Evolutionary conservation across 805 yeast genomes (phyloP), one percentile per base, ranked within the genome.

Genomic region (Candida pseudoglaebosa): DNA sequence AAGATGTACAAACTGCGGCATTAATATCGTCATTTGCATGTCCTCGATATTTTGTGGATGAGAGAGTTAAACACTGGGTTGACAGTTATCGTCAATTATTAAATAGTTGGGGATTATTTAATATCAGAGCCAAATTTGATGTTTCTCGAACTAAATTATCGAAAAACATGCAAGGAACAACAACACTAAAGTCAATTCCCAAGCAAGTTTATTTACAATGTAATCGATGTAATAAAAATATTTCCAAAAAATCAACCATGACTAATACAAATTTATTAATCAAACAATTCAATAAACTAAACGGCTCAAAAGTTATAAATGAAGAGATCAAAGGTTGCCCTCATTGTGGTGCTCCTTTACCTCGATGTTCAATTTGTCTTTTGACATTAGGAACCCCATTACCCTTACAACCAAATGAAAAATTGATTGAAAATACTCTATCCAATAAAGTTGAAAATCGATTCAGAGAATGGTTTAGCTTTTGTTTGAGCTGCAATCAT

Each of bases 1-100:
- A 87, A 38, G 99, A 91, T 57, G 84, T 89, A 2, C 99, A 91
- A 57, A 89, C 95, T 0, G 96, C 95, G 0, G 82, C 95, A 0
- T 61, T 90, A 37, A 79, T 91, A 3, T 75, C 87, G 0, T 71
- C 90, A 4, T 86, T 76, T 62, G 95, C 89, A 0, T 82, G 82
- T 36, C 97, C 98, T 0, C 69, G 89, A 43, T 90, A 84, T 57
- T 87, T 90, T 57, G 62, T 62, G 7, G 96, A 88, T 56, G 63
- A 61, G 4, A 65, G 95, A 40, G 87, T 83, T 2, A 83, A 81
- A 21, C 76, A 73, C 42, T 91, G 99, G 99, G 71, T 82, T 3
- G 77, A 76, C 34, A 73, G 78, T 35, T 87, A 89, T 55, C 62
- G 93, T 35, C 58, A 57, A 12, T 58, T 89, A 49, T 62, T 89